Evolutionary conservation across 2,329 filamentous ascomycete genomes (phyloP).

Genomic region (Cercospora sp.): DNA sequence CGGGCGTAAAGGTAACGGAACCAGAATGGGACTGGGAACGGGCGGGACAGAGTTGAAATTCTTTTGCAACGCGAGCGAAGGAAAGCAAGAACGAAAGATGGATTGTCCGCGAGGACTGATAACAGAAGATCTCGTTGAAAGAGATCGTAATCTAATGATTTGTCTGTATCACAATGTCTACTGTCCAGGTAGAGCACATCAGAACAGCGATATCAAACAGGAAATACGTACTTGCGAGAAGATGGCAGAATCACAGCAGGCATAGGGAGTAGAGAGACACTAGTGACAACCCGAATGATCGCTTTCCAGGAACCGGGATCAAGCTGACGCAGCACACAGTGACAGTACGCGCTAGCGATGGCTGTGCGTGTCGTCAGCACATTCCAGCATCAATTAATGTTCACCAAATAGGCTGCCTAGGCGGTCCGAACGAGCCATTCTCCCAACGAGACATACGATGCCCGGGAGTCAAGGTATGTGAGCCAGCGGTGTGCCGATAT

Average conservation of each 20-base stretch:
- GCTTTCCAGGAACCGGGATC: not conserved
- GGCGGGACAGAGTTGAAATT: constrained; percentile 4
- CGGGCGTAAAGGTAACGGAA: constrained; percentile 12
- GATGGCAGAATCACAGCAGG: not conserved
- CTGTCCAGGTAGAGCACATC: not conserved
- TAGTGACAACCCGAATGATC: not conserved
- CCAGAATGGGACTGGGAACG: constrained; percentile 3
- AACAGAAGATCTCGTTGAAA: constrained; percentile 1
- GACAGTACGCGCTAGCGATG: not conserved
- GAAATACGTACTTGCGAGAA: not conserved
- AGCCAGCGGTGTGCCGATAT: no score
- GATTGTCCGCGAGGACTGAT: constrained; percentile 28
- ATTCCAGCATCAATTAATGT: not conserved
- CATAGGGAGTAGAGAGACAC: no score
- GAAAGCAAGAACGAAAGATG: constrained; percentile 19
- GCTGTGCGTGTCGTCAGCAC: not conserved
- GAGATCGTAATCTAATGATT: constrained; percentile 19
- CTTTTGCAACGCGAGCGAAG: not conserved
- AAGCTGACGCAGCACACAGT: not conserved
- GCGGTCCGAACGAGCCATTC: not conserved
- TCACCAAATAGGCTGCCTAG: not conserved
- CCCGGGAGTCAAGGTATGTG: not conserved
- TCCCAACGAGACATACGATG: not conserved
- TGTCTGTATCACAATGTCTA: not conserved
- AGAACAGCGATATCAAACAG: not conserved